phyloP scores from a whole-genome alignment of 768 basidiomycete genomes.

The Rhizopogon vinicolor region DNA sequence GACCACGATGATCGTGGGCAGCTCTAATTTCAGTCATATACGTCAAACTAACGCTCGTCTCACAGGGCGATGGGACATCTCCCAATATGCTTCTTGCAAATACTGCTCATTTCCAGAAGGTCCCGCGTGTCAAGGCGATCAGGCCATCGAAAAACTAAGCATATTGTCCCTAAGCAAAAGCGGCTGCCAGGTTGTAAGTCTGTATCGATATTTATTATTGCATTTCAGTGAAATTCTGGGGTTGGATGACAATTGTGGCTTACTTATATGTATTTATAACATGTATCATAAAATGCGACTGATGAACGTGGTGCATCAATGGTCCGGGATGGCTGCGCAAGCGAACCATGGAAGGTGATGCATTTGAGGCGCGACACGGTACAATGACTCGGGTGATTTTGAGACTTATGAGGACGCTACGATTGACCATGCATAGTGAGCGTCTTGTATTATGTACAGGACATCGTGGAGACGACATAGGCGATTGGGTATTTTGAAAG shows the following conservation, averaged over 20 bases:
- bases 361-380: too few relatives aligned
- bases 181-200: neutral
- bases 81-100: neutral
- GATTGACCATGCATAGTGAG: too few relatives aligned
- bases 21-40: neutral
- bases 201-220: neutral
- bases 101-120: slow-evolving; percentile 5
- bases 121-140: slow-evolving; percentile 1
- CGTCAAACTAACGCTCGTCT: neutral
- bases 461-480: too few relatives aligned
- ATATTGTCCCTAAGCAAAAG: neutral
- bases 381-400: too few relatives aligned
- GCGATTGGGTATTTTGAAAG: too few relatives aligned
- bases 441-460: too few relatives aligned
- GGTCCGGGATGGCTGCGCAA: too few relatives aligned
- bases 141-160: neutral
- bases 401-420: too few relatives aligned
- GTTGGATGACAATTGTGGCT: neutral
- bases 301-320: too few relatives aligned
- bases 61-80: neutral
- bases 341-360: too few relatives aligned
- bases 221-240: neutral
- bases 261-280: too few relatives aligned
- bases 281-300: too few relatives aligned
- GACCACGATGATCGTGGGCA: slow-evolving; percentile 21